These are phyloP conservation scores for Rozella allomycis DNA, from an alignment of 371 early-diverging fungal species.

Conservation along the genomic window DNA sequence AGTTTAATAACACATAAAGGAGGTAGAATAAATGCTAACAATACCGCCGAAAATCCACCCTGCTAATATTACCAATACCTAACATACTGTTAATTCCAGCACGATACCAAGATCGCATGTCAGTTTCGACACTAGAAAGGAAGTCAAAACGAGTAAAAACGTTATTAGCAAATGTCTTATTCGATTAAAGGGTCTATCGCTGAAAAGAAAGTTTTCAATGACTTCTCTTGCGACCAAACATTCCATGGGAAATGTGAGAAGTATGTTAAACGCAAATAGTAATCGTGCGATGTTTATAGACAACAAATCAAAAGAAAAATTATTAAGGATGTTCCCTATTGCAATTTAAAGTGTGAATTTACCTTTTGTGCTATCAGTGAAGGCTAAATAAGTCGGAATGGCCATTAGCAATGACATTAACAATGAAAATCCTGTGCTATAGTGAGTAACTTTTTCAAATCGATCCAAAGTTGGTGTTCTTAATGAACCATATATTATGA, in stretches of 20 bases:
- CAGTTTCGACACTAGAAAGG: constrained; percentile 6
- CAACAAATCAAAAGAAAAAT: constrained; percentile 5
- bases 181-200: background rate
- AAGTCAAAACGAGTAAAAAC: constrained; percentile 2
- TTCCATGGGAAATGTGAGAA: constrained; percentile 12
- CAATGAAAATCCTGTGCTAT: constrained; percentile 6
- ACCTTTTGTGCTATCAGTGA: constrained; percentile 8
- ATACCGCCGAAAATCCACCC: constrained; percentile 9
- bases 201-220: constrained; percentile 2
- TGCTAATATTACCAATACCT: background rate
- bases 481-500: constrained; percentile 9
- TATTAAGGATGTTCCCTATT: constrained; percentile 12
- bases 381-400: constrained; percentile 5
- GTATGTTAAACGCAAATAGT: constrained; percentile 12
- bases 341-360: too few relatives aligned
- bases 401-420: constrained; percentile 3
- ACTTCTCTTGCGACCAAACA: constrained; percentile 13
- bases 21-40: constrained; percentile 11
- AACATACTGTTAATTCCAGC: constrained; percentile 10
- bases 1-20: constrained; percentile 8
- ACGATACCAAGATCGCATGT: constrained; percentile 9
- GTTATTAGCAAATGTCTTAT: constrained; percentile 5
- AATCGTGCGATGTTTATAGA: constrained; percentile 10
- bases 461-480: constrained; percentile 10
- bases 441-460: constrained; percentile 9